phyloP scores from a whole-genome alignment of 345 rosid species.

The Isatis tinctoria region DNA sequence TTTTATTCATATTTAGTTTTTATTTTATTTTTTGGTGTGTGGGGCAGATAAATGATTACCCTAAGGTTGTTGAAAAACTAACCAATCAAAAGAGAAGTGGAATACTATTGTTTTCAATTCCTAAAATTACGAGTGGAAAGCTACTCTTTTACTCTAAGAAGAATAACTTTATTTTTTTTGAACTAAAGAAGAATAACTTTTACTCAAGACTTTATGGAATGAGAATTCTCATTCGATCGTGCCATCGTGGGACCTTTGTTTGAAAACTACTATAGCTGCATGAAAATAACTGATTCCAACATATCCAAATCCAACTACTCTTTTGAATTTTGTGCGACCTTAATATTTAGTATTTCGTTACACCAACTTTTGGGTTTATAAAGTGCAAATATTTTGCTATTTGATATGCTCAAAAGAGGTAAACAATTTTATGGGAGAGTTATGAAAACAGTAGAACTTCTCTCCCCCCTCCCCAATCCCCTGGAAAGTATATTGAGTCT shows the following conservation, averaged over 20 bases:
- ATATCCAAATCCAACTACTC: conserved; percentile 19
- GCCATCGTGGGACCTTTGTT: conserved; percentile 25
- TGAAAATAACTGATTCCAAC: conserved; percentile 6
- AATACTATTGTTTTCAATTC: neutral
- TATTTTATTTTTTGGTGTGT: no score
- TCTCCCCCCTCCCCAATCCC: no score
- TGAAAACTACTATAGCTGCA: conserved; percentile 1
- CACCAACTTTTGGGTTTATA: neutral
- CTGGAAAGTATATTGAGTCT: no score
- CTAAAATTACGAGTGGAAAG: neutral
- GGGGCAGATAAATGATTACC: neutral
- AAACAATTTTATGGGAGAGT: neutral
- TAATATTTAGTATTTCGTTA: neutral
- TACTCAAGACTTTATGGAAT: neutral
- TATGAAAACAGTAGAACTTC: neutral
- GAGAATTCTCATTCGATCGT: conserved; percentile 2
- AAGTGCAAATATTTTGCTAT: neutral
- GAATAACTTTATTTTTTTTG: no score
- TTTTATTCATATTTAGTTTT: neutral
- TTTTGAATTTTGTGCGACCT: neutral
- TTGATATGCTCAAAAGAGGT: neutral
- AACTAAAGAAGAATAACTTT: no score
- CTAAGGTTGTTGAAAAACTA: neutral
- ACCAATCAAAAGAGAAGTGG: neutral
- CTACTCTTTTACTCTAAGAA: neutral